Evolutionary conservation across 176 grass and related monocot species (phyloP).

Genomic region (Ensete ventricosum): DNA sequence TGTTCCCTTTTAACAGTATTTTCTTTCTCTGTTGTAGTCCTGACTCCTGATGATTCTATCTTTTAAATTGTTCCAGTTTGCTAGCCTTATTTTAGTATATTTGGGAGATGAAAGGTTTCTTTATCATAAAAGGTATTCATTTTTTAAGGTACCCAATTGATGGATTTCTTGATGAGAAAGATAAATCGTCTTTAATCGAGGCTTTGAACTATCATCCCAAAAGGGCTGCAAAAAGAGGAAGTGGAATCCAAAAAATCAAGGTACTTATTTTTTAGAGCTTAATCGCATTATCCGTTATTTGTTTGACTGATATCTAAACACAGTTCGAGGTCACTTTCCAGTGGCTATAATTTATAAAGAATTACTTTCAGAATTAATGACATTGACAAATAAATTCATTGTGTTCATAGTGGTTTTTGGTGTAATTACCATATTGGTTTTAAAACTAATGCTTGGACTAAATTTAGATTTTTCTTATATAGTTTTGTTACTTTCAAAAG

Average conservation of each 20-base stretch:
- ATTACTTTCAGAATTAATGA: no score
- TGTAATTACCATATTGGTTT: no score
- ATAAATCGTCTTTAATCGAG: conserved; percentile 47
- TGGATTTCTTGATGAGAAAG: conserved; percentile 36
- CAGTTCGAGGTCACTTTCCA: no score
- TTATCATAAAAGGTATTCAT: conserved; percentile 20
- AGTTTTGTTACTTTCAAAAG: no score
- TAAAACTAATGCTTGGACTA: no score
- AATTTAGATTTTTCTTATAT: no score
- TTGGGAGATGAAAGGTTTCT: conserved; percentile 19
- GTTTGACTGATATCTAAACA: no score
- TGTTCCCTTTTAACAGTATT: background rate
- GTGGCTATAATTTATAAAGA: no score
- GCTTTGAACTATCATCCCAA: conserved; percentile 56
- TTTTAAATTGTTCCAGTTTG: background rate
- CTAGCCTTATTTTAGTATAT: conserved; percentile 3
- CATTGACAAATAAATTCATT: no score
- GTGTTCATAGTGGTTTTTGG: no score
- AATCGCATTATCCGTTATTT: no score
- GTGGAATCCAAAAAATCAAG: conserved; percentile 40
- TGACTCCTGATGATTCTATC: background rate
- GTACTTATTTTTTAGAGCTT: conserved; percentile 4
- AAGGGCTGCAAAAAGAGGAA: conserved; percentile 27
- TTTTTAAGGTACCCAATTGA: conserved; percentile 53
- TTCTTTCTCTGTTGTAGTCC: background rate